These are phyloP conservation scores for Gentiana dahurica DNA, from an alignment of 257 asterid species.

Conservation along the genomic window DNA sequence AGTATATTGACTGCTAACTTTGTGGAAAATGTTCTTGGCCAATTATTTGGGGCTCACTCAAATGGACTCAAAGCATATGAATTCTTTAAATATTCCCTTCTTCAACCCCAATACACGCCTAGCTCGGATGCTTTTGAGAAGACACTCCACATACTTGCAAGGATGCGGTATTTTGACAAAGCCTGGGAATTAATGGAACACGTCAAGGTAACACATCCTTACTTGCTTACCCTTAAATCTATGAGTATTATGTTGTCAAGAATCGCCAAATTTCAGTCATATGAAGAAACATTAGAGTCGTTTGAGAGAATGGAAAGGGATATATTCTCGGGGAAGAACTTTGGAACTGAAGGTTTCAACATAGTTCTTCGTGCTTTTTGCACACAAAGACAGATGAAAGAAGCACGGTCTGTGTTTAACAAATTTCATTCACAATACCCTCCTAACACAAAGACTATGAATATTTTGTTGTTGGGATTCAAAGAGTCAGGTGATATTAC, in stretches of 20 bases:
- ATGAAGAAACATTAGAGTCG: conserved; percentile 64
- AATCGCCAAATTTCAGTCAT: conserved; percentile 65
- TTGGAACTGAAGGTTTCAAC: conserved; percentile 70
- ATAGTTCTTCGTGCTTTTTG: conserved; percentile 78
- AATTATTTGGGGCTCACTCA: conserved; percentile 68
- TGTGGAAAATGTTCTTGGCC: conserved; percentile 68
- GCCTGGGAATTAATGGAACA: conserved; percentile 69
- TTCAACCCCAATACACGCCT: conserved; percentile 35
- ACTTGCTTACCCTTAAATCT: conserved; percentile 69
- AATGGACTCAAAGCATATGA: conserved; percentile 88
- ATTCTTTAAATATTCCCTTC: conserved; percentile 56
- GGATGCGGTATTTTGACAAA: conserved; percentile 82
- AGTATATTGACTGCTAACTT: conserved; percentile 37
- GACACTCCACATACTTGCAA: conserved; percentile 73
- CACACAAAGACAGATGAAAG: conserved; percentile 82
- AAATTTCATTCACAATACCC: conserved; percentile 50
- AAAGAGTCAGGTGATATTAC: conserved; percentile 78
- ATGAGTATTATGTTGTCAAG: conserved; percentile 85
- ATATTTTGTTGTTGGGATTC: conserved; percentile 80
- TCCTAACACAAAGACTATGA: conserved; percentile 78
- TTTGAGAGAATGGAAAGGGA: conserved; percentile 69
- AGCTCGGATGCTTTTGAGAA: conserved; percentile 84
- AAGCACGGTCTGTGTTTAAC: conserved; percentile 74
- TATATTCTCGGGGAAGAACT: conserved; percentile 36
- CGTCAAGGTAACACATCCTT: conserved; percentile 41